A percentile compares a stretch with the other conserved stretches of the same genome.
phyloP scores from a whole-genome alignment of 1,139 yeast species.

The Nadsonia starkeyi-henricii region DNA sequence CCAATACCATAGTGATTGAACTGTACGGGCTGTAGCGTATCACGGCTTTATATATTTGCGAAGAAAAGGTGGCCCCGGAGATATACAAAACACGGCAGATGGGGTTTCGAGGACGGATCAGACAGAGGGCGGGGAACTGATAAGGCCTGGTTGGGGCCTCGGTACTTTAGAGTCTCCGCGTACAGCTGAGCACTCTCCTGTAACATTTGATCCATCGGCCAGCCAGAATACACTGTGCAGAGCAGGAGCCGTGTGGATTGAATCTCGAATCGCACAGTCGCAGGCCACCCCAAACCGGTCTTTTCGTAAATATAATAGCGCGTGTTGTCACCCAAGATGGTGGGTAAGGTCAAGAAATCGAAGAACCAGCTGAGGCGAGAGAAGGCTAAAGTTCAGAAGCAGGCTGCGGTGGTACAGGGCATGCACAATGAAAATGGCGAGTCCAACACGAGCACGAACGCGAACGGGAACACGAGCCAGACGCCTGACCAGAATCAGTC shows the following conservation, averaged over 20 bases:
- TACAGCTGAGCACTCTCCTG: not conserved
- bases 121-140: not conserved
- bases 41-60: not conserved
- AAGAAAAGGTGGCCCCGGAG: too few species aligned
- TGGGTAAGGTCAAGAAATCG: constrained; percentile 12
- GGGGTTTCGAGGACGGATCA: too few species aligned
- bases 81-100: not conserved
- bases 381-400: constrained; percentile 38
- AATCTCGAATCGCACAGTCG: too few species aligned
- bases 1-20: not conserved
- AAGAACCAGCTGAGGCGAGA: constrained; percentile 48
- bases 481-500: constrained; percentile 2
- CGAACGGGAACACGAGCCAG: constrained; percentile 1
- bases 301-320: too few species aligned
- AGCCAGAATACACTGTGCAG: not conserved
- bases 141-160: not conserved
- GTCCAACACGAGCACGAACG: constrained; percentile 1
- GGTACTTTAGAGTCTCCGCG: not conserved
- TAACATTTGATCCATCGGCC: not conserved
- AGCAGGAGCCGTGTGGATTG: not conserved
- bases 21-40: not conserved
- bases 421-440: not conserved
- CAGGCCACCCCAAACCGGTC: too few species aligned
- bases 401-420: constrained; percentile 6
- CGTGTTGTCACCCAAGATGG: not conserved